Base-by-base conservation (phyloP, 140 eudicot species). In the Senecio squalidus region DNA sequence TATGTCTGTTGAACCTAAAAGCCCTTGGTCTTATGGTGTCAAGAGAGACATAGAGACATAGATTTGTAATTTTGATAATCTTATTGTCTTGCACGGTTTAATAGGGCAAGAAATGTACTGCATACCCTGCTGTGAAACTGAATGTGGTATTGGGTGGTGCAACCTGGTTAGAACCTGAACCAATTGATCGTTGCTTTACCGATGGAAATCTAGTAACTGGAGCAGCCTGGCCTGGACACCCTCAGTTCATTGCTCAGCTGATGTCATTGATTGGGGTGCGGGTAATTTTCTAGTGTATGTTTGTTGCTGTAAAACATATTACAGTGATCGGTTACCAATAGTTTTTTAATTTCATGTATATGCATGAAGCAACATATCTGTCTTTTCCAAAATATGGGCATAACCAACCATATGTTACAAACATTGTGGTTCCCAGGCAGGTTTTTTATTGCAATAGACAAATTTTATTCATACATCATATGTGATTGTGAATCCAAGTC, bases 201-300 rank as follows among this genome's bases (percentile, higher is more conserved):
- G 96, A 92, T 68, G 99, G 99, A 30, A 92, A 92, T 73, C 69
- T 92, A 63, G 96, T 92, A 17, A 92, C 99, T 0, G 99, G 99
- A 55, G 99, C 99, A 28, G 96, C 96, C 26, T 92, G 98, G 98
- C 98, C 96, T 13, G 99, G 93, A 18, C 96, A 92, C 69, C 99
- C 99, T 4, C 93, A 92, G 78, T 92, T 92, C 50, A 60, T 92
- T 4, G 75, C 94, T 29, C 99, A 92, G 74, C 65, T 92, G 27
- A 84, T 92, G 99, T 64, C 77, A 0, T 75, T 92, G 62, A 89
- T 92, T 20, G 85, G 80, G 48, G 17, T 82, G 11, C 54, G 57
- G 5, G 93, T 92, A 6, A 53, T 71, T 9, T 92, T 92, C 68
- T 92, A 78, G 82, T 40, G 56, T 43, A 44, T 44, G 11, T 44